These are phyloP conservation scores for Cocos nucifera DNA, from an alignment of 176 grass and related monocot species.

Conservation along the genomic window DNA sequence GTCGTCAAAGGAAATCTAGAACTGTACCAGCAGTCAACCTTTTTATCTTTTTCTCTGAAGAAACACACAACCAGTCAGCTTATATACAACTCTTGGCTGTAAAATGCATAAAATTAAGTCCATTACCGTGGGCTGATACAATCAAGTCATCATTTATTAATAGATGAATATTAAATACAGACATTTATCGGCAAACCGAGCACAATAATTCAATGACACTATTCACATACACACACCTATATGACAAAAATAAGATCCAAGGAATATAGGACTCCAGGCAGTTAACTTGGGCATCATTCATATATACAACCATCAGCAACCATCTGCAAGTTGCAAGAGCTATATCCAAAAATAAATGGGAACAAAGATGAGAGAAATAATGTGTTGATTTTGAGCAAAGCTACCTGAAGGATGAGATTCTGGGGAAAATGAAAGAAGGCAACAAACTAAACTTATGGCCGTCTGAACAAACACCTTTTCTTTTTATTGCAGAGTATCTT, in stretches of 20 bases:
- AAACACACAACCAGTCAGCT: too few relatives aligned
- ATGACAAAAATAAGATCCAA: neutral
- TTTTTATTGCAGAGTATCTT: conserved; percentile 9
- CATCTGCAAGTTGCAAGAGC: neutral
- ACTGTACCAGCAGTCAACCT: too few relatives aligned
- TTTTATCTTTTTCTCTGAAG: too few relatives aligned
- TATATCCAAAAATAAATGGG: neutral
- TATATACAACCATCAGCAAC: neutral
- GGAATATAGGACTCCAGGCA: neutral
- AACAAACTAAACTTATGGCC: too few relatives aligned
- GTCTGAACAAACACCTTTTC: neutral
- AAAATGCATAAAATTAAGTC: too few relatives aligned
- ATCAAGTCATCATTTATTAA: too few relatives aligned
- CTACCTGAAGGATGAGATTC: neutral
- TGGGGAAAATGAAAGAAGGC: too few relatives aligned
- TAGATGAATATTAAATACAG: too few relatives aligned
- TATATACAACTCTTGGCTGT: too few relatives aligned
- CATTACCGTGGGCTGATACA: too few relatives aligned
- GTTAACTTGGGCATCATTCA: neutral
- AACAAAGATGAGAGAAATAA: neutral
- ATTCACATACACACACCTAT: neutral
- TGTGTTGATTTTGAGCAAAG: neutral
- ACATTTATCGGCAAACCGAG: neutral
- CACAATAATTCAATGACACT: neutral
- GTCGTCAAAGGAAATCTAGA: too few relatives aligned